These are phyloP conservation scores for Hondaea fermentalgiana DNA, from an alignment of 108 stramenopile genomes.

Conservation along the genomic window DNA sequence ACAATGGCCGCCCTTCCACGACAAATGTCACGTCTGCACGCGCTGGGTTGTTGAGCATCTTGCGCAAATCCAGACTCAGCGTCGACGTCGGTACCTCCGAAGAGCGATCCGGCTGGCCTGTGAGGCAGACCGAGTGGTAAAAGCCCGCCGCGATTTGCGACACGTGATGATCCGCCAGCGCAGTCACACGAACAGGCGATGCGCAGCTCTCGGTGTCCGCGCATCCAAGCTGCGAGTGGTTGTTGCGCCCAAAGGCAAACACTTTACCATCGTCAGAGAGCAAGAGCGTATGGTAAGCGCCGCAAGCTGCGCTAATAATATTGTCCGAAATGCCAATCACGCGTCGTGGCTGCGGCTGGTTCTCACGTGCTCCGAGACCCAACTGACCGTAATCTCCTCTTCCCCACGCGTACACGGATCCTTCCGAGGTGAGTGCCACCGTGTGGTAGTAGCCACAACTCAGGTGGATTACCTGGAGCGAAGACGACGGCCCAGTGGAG, in stretches of 20 bases:
- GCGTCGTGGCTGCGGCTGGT: constrained; percentile 29
- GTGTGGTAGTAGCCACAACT: constrained; percentile 48
- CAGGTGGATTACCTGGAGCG: not conserved
- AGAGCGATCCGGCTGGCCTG: not conserved
- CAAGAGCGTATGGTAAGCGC: constrained; percentile 40
- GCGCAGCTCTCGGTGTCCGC: constrained; percentile 14
- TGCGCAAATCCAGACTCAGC: not conserved
- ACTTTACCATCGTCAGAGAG: constrained; percentile 34
- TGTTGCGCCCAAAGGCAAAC: constrained; percentile 8
- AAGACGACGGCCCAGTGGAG: not conserved
- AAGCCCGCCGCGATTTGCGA: not conserved
- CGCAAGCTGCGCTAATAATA: constrained; percentile 23
- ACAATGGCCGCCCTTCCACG: constrained; percentile 68
- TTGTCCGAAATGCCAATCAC: constrained; percentile 22
- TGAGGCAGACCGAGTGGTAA: not conserved
- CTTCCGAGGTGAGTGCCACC: constrained; percentile 34
- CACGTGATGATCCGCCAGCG: not conserved
- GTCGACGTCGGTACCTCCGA: not conserved
- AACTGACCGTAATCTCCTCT: constrained; percentile 43
- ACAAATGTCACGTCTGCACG: constrained; percentile 72
- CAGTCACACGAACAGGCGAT: not conserved
- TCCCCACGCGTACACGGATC: constrained; percentile 41
- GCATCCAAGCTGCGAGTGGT: constrained; percentile 44
- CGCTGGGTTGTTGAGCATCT: not conserved
- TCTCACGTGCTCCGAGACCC: constrained; percentile 32